Evolutionary conservation across 495 filamentous ascomycete genomes (phyloP), one percentile per base, ranked within the genome.

Genomic region (Aspergillus olivimuriae): DNA sequence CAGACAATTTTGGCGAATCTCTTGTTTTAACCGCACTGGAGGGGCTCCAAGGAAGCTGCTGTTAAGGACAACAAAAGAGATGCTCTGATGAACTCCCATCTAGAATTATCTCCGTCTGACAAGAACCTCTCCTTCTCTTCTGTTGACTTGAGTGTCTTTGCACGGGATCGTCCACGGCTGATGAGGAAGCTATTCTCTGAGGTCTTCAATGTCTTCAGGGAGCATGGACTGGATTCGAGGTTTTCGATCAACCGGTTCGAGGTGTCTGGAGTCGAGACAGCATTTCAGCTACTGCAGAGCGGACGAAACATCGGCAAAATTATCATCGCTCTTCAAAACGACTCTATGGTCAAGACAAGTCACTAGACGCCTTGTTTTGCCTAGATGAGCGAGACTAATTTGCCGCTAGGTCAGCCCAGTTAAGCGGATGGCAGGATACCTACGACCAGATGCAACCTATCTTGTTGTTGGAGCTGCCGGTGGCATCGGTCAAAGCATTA

Each of bases 401-500:
- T 19, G 20, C 16, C 2, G 18, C 15, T 23, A 58, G 63, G 59
- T 58, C 10, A 44, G 55, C 43, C 60, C 57, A 4, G 57, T 54
- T 2, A 39, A 51, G 10, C 54, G 46, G 22, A 48, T 50, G 21
- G 51, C 46, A 2, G 44, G 47, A 4, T 40, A 52, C 7, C 43
- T 62, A 2, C 26, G 36, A 3, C 24, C 44, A 18, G 57, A 73
- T 35, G 65, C 48, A 0, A 63, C 62, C 0, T 76, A 77, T 34
- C 46, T 78, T 0, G 58, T 77, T 14, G 58, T 71, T 3, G 75
- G 74, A 18, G 74, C 72, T 2, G 54, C 73, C 1, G 79, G 81
- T 9, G 83, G 81, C 9, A 68, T 87, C 9, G 82, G 82, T 15
- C 66, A 73, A 34, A 70, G 74, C 35, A 69, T 86, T 44, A 62